A percentile compares a stretch with the other conserved stretches of the same genome.
phyloP scores from a whole-genome alignment of 441 rosid genomes.

The Rhodomyrtus psidioides region DNA sequence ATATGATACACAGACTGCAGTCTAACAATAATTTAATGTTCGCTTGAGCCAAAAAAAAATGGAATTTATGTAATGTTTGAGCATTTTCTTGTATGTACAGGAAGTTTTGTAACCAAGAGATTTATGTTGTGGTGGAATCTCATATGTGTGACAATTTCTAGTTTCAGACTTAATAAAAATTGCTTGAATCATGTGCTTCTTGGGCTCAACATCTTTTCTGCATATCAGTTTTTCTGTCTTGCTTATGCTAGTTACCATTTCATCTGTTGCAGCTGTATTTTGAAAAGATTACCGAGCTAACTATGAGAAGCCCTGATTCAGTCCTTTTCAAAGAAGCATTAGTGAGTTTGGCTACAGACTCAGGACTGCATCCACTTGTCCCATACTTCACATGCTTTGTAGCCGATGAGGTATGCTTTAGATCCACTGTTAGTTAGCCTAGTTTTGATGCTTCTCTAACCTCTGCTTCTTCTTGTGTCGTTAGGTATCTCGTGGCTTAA shows the following conservation, averaged over 20 bases:
- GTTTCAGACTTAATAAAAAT: neutral
- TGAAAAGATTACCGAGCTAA: conserved; percentile 86
- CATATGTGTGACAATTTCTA: neutral
- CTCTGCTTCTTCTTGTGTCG: conserved; percentile 11
- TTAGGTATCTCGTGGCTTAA: conserved; percentile 89
- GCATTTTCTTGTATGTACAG: neutral
- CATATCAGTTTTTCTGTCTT: neutral
- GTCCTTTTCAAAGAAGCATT: conserved; percentile 77
- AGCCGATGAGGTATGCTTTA: conserved; percentile 71
- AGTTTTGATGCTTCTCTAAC: conserved; percentile 2
- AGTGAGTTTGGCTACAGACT: conserved; percentile 86
- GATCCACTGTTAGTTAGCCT: neutral
- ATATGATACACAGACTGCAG: conserved; percentile 1
- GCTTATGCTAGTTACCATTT: neutral
- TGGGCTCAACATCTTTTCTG: neutral
- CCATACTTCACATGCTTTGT: conserved; percentile 90
- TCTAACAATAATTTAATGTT: neutral
- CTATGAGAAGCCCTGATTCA: conserved; percentile 64
- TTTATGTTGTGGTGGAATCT: neutral
- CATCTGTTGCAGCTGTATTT: conserved; percentile 65
- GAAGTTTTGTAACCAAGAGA: neutral
- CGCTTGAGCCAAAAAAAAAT: neutral
- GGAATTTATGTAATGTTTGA: neutral
- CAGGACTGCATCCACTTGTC: conserved; percentile 92
- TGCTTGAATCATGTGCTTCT: neutral